A percentile compares a stretch with the other conserved stretches of the same genome.
Evolutionary conservation across 1,284 basidiomycete genomes (phyloP).

Genomic region (Trichosporon sp.): DNA sequence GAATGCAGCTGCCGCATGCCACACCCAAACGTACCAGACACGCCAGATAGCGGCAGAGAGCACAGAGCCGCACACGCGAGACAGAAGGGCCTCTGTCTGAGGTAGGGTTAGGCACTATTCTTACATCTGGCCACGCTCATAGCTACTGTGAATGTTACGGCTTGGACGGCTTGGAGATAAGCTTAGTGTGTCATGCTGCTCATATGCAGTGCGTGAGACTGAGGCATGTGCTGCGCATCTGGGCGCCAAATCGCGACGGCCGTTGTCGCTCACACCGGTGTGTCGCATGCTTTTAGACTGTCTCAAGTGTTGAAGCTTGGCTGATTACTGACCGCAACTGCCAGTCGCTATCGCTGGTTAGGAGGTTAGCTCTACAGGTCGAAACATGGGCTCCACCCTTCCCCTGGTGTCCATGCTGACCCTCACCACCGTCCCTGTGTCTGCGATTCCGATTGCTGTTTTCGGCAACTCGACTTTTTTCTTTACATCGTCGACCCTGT

Average conservation of each 20-base stretch:
- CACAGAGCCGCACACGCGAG: background rate
- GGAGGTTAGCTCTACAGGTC: background rate
- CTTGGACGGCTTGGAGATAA: background rate
- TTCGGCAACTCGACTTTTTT: constrained; percentile 7
- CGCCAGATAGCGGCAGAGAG: background rate
- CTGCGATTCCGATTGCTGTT: background rate
- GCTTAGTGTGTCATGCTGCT: background rate
- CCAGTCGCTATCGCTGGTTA: no score
- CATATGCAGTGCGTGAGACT: background rate
- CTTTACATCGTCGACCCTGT: background rate
- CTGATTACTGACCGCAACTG: no score
- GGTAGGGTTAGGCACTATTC: background rate
- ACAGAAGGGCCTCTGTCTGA: constrained; percentile 6
- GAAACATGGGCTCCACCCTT: constrained; percentile 9
- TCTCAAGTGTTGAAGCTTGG: no score
- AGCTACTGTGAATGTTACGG: background rate
- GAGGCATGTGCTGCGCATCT: background rate
- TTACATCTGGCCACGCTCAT: background rate
- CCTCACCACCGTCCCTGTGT: background rate
- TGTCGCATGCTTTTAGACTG: no score
- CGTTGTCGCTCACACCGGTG: background rate
- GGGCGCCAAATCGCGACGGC: background rate
- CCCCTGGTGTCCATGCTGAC: constrained; percentile 9
- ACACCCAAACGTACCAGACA: background rate
- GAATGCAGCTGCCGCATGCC: background rate